Evolutionary conservation across 2,329 filamentous ascomycete species (phyloP).

Genomic region (Thyridium curvatum): DNA sequence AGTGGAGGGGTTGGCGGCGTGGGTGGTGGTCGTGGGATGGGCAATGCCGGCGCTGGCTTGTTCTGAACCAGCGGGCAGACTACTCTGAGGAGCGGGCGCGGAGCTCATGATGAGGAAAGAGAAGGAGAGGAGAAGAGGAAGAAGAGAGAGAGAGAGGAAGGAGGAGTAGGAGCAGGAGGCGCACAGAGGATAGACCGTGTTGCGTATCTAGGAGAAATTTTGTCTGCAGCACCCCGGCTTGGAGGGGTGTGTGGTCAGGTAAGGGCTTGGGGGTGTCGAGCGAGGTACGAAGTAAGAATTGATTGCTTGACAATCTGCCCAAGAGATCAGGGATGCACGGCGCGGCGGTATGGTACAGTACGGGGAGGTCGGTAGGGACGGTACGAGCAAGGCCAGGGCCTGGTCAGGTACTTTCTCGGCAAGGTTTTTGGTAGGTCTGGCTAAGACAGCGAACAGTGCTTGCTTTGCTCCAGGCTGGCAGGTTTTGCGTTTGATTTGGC

Average conservation of each 20-base stretch:
- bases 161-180: conserved; percentile 15
- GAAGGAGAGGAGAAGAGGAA: conserved; percentile 19
- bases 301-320: too few relatives aligned
- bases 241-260: conserved; percentile 4
- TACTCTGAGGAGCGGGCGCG: conserved; percentile 15
- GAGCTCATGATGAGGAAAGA: conserved; percentile 26
- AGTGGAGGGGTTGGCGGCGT: conserved; percentile 20
- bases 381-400: too few relatives aligned
- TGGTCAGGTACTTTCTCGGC: too few relatives aligned
- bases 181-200: too few relatives aligned
- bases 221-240: conserved; percentile 3
- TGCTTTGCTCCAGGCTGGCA: too few relatives aligned
- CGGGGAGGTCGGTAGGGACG: too few relatives aligned
- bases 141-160: conserved; percentile 19
- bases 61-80: conserved; percentile 24
- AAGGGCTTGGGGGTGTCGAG: conserved; percentile 4
- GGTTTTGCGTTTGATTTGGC: too few relatives aligned
- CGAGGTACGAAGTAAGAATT: background rate
- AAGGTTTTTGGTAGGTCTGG: too few relatives aligned
- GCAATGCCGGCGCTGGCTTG: conserved; percentile 18
- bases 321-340: too few relatives aligned
- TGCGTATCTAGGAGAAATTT: conserved; percentile 9
- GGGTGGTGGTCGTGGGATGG: conserved; percentile 8
- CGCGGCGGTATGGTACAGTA: too few relatives aligned
- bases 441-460: too few relatives aligned